A percentile compares a stretch with the other conserved stretches of the same genome.
These are phyloP conservation scores for Pleurotus tuoliensis DNA, from an alignment of 768 basidiomycete species.

Conservation along the genomic window DNA sequence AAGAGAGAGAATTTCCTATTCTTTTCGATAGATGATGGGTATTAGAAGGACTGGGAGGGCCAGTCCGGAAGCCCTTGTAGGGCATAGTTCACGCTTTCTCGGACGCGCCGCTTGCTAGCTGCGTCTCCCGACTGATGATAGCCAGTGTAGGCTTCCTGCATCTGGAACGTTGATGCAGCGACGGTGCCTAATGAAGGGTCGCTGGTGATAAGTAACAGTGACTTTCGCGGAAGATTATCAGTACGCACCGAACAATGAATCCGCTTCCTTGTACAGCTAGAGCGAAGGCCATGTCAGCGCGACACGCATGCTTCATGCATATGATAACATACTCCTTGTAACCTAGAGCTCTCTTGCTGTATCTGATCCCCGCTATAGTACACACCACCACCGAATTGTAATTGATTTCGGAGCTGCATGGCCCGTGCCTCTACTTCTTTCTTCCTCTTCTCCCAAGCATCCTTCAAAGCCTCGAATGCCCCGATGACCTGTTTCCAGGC, in stretches of 20 bases:
- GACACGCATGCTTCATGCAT: background rate
- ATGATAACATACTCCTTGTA: conserved; percentile 50
- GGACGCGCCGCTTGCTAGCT: conserved; percentile 70
- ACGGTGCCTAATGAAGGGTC: conserved; percentile 47
- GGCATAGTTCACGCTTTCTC: conserved; percentile 77
- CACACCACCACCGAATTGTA: conserved; percentile 35
- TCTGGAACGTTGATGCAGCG: conserved; percentile 69
- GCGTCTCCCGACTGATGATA: conserved; percentile 73
- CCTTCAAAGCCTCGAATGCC: conserved; percentile 61
- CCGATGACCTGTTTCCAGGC: conserved; percentile 69
- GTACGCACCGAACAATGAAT: conserved; percentile 44
- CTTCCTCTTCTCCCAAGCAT: conserved; percentile 60
- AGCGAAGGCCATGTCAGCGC: conserved; percentile 1
- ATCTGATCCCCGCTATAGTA: conserved; percentile 43
- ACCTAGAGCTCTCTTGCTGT: conserved; percentile 51
- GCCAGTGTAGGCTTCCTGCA: conserved; percentile 67
- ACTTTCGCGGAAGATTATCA: background rate
- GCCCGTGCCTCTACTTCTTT: conserved; percentile 47
- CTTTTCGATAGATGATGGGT: background rate
- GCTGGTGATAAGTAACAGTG: too few relatives aligned
- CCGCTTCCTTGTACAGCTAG: conserved; percentile 56
- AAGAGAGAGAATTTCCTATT: too few relatives aligned
- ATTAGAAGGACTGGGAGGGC: conserved; percentile 42
- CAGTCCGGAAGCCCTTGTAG: conserved; percentile 70
- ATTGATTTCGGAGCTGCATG: conserved; percentile 41